phyloP scores from a whole-genome alignment of 306 rosid species.

The Prinsepia uniflora region DNA sequence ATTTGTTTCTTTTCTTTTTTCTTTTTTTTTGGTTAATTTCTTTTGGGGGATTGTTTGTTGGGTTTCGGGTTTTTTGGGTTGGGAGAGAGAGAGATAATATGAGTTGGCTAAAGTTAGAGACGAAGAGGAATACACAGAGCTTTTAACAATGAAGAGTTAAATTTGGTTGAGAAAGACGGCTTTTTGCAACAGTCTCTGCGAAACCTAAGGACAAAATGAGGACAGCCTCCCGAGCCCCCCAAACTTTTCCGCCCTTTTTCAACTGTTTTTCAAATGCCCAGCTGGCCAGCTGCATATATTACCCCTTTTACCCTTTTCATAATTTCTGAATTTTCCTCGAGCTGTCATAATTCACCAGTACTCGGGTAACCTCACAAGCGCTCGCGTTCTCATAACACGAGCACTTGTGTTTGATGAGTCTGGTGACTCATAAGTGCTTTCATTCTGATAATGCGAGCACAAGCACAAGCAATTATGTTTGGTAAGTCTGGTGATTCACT shows the following conservation, averaged over 20 bases:
- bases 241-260: constrained; percentile 24
- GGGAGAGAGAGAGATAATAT: background rate
- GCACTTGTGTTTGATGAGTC: too few relatives aligned
- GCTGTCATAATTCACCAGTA: background rate
- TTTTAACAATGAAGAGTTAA: constrained; percentile 18
- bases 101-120: constrained; percentile 33
- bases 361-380: too few relatives aligned
- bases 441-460: too few relatives aligned
- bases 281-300: background rate
- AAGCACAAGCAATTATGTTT: background rate
- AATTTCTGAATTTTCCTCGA: too few relatives aligned
- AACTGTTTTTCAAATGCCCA: constrained; percentile 10
- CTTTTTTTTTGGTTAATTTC: background rate
- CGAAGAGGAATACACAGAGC: constrained; percentile 11
- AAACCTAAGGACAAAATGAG: constrained; percentile 35
- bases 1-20: constrained; percentile 1
- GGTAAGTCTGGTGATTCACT: too few relatives aligned
- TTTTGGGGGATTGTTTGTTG: constrained; percentile 4
- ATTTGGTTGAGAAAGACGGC: constrained; percentile 20
- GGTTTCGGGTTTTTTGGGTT: constrained; percentile 2
- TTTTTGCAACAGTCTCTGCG: constrained; percentile 26
- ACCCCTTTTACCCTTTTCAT: background rate
- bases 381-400: too few relatives aligned
- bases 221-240: constrained; percentile 21
- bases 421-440: too few relatives aligned